A percentile compares a stretch with the other conserved stretches of the same genome.
Conservation (phyloP, 768 basidiomycete species). For the Cyclocybe cylindracea region DNA sequence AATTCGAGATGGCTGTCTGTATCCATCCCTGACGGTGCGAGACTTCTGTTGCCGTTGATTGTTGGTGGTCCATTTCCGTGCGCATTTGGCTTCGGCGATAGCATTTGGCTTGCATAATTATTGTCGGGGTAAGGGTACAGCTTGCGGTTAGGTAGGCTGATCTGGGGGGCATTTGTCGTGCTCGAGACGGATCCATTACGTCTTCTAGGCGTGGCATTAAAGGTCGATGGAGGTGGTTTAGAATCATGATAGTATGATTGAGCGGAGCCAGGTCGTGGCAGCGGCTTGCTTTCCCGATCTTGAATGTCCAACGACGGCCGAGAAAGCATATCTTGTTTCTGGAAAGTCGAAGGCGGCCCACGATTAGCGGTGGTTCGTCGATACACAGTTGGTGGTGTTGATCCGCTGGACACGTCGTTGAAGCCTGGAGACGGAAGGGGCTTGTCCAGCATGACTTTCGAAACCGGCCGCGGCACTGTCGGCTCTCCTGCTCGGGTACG, state of each 20-base stretch:
- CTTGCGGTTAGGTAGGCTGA: conserved; percentile 2
- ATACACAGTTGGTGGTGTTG: conserved; percentile 8
- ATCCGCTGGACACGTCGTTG: conserved; percentile 11
- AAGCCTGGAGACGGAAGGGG: conserved; percentile 24
- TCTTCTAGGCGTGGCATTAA: conserved; percentile 13
- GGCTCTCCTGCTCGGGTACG: neutral
- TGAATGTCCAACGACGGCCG: conserved; percentile 17
- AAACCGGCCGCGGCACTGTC: conserved; percentile 13
- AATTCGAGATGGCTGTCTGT: conserved; percentile 5
- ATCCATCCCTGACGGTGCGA: conserved; percentile 1
- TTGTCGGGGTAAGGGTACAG: conserved; percentile 12
- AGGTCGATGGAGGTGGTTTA: conserved; percentile 6
- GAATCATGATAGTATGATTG: conserved; percentile 13
- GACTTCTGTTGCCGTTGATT: conserved; percentile 4
- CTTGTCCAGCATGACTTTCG: conserved; percentile 24
- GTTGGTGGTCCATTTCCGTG: conserved; percentile 2
- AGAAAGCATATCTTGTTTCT: conserved; percentile 9
- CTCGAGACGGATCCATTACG: conserved; percentile 15
- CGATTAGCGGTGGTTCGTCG: conserved; percentile 13
- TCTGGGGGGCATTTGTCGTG: conserved; percentile 6
- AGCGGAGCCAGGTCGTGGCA: conserved; percentile 16
- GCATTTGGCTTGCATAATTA: conserved; percentile 5
- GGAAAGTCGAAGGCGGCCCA: conserved; percentile 16
- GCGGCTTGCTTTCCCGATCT: conserved; percentile 19
- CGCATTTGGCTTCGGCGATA: conserved; percentile 7